Base-by-base conservation (phyloP, 345 rosid genomes). In the Odontarrhena argentea region DNA sequence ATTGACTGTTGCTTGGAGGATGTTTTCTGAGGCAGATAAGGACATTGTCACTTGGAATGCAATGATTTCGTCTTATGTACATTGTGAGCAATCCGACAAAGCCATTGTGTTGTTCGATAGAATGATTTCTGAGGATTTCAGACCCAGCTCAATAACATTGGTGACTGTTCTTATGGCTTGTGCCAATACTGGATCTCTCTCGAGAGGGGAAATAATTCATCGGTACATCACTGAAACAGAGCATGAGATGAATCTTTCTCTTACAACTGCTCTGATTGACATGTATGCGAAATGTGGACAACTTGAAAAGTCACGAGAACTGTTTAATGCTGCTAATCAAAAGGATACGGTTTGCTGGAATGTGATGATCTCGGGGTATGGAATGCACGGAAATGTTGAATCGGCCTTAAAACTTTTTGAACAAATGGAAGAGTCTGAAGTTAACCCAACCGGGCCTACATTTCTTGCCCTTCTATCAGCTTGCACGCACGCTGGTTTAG, bases 241-340 rank as follows among this genome's bases (percentile, higher is more conserved):
- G 32, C 78, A 75, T 45, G 77, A 83, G 58, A 65, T 81, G 35
- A 84, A 68, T 68, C 71, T 80, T 47, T 76, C 91, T 60, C 86
- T 88, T 46, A 67, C 78, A 55, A 78, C 89, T 54, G 78, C 96
- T 30, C 68, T 86, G 61, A 76, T 84, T 41, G 85, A 86, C 76
- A 86, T 86, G 96, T 82, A 84, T 32, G 87, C 87, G 24, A 88
- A 88, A 73, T 82, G 87, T n/a, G 89, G 95, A 36, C 77, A 81
- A 10, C 82, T 82, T 25, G 79, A 79, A 40, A 80, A 80, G 70
- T 78, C 86, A 1, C 63, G 86, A 69, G 76, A 81, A 15, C 41
- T 88, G 59, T 85, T 88, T 26, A 43, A 78, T 63, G 75, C 73
- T 12, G 73, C 79, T 71, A 70, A 76, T 22, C 79, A 78, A 25